Evolutionary conservation across 225 moss, liverwort and hornwort genomes (phyloP).

Genomic region (Pleurozium schreberi): DNA sequence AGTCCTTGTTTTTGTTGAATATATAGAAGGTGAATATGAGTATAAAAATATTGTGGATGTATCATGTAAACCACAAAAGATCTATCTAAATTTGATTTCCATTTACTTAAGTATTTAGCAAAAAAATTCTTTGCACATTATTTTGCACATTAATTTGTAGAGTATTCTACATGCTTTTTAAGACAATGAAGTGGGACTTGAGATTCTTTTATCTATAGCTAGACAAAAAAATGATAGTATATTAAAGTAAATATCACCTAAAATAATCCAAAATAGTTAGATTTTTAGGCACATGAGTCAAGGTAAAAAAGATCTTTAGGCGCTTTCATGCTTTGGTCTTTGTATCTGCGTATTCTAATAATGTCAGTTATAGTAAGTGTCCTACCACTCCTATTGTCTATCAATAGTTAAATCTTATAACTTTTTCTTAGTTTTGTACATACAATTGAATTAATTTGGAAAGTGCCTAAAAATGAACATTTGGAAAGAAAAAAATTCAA

Average conservation of each 20-base stretch:
- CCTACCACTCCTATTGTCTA: neutral
- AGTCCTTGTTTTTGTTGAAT: neutral
- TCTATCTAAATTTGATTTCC: too few species aligned
- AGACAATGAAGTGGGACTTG: too few species aligned
- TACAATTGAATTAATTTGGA: too few species aligned
- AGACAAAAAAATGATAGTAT: too few species aligned
- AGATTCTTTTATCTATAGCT: too few species aligned
- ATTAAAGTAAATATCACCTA: too few species aligned
- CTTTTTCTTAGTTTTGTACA: neutral
- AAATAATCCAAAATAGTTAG: too few species aligned
- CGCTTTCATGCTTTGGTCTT: neutral
- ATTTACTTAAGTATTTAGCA: too few species aligned
- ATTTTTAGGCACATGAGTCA: too few species aligned
- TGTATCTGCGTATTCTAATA: neutral
- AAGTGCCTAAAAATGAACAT: neutral
- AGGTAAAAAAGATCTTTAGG: too few species aligned
- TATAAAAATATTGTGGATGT: too few species aligned
- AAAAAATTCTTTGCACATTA: neutral
- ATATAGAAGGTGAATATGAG: neutral
- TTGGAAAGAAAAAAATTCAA: neutral
- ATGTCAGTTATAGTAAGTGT: accelerated
- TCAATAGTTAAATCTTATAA: neutral
- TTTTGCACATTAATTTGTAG: neutral
- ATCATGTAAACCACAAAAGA: too few species aligned
- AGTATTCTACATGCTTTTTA: neutral